Conservation (phyloP, 345 rosid genomes). For the Mangifera indica region DNA sequence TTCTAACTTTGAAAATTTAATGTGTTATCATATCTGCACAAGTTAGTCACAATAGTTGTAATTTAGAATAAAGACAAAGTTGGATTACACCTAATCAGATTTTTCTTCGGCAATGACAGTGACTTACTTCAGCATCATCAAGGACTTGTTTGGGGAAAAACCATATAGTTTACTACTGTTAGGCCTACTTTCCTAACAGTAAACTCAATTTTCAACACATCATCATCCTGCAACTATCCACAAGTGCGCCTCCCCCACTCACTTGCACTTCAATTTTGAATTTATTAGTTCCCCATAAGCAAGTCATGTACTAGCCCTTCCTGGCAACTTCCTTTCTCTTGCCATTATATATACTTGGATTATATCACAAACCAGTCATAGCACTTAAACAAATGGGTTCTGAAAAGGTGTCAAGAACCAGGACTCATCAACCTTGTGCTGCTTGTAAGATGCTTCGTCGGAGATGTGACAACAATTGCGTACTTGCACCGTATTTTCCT, state of each 20-base stretch:
- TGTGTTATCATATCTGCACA: too few relatives aligned
- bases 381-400: constrained; percentile 14
- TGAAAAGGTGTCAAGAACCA: constrained; percentile 16
- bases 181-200: constrained; percentile 21
- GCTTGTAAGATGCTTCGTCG: constrained; percentile 34
- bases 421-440: constrained; percentile 31
- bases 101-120: background rate
- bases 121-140: background rate
- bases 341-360: constrained; percentile 5
- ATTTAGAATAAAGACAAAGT: background rate
- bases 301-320: constrained; percentile 7
- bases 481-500: constrained; percentile 38
- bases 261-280: constrained; percentile 24
- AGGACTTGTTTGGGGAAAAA: constrained; percentile 18
- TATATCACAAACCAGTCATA: background rate
- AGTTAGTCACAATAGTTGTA: background rate
- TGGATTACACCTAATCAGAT: constrained; percentile 3
- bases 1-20: background rate
- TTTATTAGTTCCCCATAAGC: constrained; percentile 12
- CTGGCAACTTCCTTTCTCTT: constrained; percentile 1
- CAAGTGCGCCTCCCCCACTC: constrained; percentile 24
- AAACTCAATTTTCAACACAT: constrained; percentile 14
- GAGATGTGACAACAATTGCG: constrained; percentile 28
- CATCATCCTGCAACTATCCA: too few relatives aligned
- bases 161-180: constrained; percentile 18